phyloP scores from a whole-genome alignment of 495 filamentous ascomycete species.

The Neurospora sp. region DNA sequence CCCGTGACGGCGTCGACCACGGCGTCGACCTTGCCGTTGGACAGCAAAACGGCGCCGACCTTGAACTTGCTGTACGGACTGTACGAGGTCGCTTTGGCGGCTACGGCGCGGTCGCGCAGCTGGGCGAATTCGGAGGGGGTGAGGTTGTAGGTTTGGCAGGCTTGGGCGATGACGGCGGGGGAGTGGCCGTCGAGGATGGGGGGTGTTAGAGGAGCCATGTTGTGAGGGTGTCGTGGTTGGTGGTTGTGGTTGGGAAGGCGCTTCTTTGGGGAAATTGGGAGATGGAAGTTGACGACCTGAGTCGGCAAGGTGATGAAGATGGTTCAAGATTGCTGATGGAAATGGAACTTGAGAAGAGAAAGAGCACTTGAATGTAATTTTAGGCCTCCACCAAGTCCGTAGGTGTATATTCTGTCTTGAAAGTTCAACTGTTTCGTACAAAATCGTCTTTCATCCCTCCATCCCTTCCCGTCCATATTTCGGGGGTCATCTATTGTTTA shows the following conservation, averaged over 20 bases:
- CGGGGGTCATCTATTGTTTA: neutral
- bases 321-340: neutral
- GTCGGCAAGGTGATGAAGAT: neutral
- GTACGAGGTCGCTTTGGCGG: conserved; percentile 68
- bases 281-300: neutral
- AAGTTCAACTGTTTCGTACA: neutral
- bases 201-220: conserved; percentile 3
- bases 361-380: neutral
- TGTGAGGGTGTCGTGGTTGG: neutral
- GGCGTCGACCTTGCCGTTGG: conserved; percentile 42
- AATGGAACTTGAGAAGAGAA: neutral
- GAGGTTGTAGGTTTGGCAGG: conserved; percentile 37
- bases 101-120: conserved; percentile 47
- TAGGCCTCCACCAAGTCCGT: neutral
- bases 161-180: conserved; percentile 12
- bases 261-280: neutral
- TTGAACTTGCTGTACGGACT: conserved; percentile 92
- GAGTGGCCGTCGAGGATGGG: conserved; percentile 17
- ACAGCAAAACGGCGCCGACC: conserved; percentile 76
- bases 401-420: too few species aligned
- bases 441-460: neutral
- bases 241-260: neutral
- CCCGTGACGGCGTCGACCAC: neutral
- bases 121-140: conserved; percentile 47
- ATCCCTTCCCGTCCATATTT: neutral